A percentile compares a stretch with the other conserved stretches of the same genome.
Conservation (phyloP, 1,139 yeast genomes). For the Scheffersomyces segobiensis region DNA sequence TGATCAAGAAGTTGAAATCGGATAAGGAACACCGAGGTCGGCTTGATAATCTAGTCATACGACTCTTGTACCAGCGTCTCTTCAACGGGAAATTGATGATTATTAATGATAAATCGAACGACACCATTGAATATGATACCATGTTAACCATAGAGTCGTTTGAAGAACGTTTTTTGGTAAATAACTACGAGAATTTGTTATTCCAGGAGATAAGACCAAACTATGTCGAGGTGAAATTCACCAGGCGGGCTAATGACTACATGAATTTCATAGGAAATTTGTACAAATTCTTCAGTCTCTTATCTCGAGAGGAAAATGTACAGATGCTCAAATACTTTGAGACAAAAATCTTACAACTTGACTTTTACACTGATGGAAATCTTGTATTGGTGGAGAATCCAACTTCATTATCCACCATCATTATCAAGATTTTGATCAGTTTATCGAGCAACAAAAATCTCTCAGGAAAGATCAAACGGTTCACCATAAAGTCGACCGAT, state of each 20-base stretch:
- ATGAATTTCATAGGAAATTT: constrained; percentile 25
- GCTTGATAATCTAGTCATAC: constrained; percentile 1
- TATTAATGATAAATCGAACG: constrained; percentile 5
- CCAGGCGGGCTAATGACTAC: constrained; percentile 31
- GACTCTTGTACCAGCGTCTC: constrained; percentile 10
- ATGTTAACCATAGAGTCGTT: constrained; percentile 17
- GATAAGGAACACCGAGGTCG: not conserved
- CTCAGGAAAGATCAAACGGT: constrained; percentile 19
- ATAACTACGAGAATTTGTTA: constrained; percentile 8
- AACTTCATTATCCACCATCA: constrained; percentile 27
- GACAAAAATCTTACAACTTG: constrained; percentile 19
- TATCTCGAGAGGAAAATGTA: constrained; percentile 16
- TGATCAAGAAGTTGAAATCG: constrained; percentile 11
- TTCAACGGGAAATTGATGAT: constrained; percentile 11
- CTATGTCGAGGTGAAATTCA: constrained; percentile 26
- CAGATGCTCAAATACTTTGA: constrained; percentile 17
- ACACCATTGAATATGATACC: constrained; percentile 9
- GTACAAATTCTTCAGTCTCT: constrained; percentile 18
- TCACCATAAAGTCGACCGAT: constrained; percentile 36
- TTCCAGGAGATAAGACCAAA: constrained; percentile 26
- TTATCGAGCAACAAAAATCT: constrained; percentile 20
- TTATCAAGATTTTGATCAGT: constrained; percentile 26
- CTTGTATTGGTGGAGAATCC: constrained; percentile 28
- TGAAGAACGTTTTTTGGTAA: constrained; percentile 14
- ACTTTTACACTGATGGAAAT: constrained; percentile 29